Conservation (phyloP, 1,284 basidiomycete genomes). For the Abortiporus biennis region DNA sequence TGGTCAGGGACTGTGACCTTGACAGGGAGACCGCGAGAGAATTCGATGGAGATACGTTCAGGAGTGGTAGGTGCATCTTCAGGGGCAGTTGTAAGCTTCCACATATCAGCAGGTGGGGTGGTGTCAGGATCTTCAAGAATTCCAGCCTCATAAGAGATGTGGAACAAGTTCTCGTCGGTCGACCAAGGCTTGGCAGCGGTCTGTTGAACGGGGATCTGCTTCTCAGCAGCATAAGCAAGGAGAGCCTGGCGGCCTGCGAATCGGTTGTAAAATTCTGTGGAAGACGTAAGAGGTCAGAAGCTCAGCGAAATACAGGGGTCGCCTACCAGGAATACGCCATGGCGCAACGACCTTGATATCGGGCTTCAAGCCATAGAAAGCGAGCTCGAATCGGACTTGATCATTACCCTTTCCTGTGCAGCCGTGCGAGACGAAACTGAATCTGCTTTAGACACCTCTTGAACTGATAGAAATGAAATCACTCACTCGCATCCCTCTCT, state of each 20-base stretch:
- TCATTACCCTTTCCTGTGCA: constrained; percentile 99
- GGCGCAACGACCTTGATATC: constrained; percentile 99
- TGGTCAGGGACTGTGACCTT: constrained; percentile 60
- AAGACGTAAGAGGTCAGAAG: neutral
- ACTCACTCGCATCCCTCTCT: constrained; percentile 89
- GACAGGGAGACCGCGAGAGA: constrained; percentile 80
- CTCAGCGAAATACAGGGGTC: neutral
- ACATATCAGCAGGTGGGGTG: constrained; percentile 98
- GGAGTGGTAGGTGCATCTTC: constrained; percentile 80
- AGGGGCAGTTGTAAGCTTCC: constrained; percentile 91
- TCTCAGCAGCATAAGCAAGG: constrained; percentile 85
- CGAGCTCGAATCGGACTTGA: constrained; percentile 98
- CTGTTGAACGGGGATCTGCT: constrained; percentile 91
- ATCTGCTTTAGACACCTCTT: neutral
- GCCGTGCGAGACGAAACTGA: constrained; percentile 92
- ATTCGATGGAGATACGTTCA: constrained; percentile 83
- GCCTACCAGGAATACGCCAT: constrained; percentile 88
- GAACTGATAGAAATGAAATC: neutral
- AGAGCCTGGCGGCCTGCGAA: constrained; percentile 95
- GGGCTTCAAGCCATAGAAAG: constrained; percentile 98
- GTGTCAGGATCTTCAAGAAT: constrained; percentile 97
- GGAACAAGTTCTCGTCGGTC: constrained; percentile 98
- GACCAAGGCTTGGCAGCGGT: constrained; percentile 99
- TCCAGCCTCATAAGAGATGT: constrained; percentile 99
- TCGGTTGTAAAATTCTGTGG: constrained; percentile 91